These are phyloP conservation scores for Quercus berberidifolia DNA, from an alignment of 306 rosid species.

Conservation along the genomic window DNA sequence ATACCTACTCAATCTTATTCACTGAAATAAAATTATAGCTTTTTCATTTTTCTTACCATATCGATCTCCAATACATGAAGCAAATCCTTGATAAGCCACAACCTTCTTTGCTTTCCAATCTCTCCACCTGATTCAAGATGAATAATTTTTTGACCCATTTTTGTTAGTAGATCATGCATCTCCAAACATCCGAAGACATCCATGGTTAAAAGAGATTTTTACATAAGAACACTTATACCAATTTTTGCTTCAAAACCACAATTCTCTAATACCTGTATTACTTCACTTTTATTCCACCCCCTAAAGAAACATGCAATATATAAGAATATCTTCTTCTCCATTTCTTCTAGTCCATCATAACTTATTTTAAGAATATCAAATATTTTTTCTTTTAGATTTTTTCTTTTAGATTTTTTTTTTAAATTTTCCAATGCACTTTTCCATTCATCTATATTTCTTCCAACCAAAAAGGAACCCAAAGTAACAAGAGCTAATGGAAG, in stretches of 20 bases:
- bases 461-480: not conserved
- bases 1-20: too few species aligned
- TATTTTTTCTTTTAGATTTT: not conserved
- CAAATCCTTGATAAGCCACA: not conserved
- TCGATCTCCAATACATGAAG: not conserved
- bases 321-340: not conserved
- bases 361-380: not conserved
- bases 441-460: not conserved
- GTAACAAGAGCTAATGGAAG: not conserved
- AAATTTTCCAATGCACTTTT: not conserved
- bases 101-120: not conserved
- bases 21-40: too few species aligned
- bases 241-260: not conserved
- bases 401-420: not conserved
- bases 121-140: not conserved
- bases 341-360: not conserved
- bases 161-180: not conserved
- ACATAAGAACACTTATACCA: not conserved
- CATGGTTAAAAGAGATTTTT: accelerated
- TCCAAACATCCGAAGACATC: accelerated
- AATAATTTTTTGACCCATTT: not conserved
- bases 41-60: not conserved
- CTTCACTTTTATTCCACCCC: accelerated
- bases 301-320: not conserved
- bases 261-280: not conserved